These are phyloP conservation scores for Luffa aegyptiaca DNA, from an alignment of 306 rosid genomes.

Conservation along the genomic window DNA sequence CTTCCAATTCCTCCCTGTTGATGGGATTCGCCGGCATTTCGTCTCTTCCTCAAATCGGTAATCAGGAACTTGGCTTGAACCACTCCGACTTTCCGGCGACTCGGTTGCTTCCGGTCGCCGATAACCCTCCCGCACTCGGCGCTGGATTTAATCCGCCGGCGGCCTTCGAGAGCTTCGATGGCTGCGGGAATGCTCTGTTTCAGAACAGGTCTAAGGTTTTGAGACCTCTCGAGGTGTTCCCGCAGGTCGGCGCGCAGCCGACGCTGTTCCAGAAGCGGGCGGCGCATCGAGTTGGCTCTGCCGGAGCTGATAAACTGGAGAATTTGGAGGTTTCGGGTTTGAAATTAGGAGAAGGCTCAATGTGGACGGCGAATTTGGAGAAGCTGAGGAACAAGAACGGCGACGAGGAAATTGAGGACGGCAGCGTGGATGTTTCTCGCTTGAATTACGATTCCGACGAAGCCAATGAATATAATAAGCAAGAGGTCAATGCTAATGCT, in stretches of 20 bases:
- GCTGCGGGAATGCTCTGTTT: conserved; percentile 33
- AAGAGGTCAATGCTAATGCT: conserved; percentile 29
- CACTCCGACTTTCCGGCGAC: conserved; percentile 28
- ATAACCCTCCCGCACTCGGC: conserved; percentile 12
- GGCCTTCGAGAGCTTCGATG: conserved; percentile 30
- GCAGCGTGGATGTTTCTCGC: conserved; percentile 46
- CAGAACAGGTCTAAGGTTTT: conserved; percentile 33
- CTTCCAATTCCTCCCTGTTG: conserved; percentile 30
- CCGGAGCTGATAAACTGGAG: conserved; percentile 21
- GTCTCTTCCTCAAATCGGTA: conserved; percentile 23
- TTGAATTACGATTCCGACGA: conserved; percentile 84
- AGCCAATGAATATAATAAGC: conserved; percentile 25
- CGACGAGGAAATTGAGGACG: conserved; percentile 49
- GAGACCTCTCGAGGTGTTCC: conserved; percentile 40
- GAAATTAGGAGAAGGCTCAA: conserved; percentile 5
- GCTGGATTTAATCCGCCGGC: conserved; percentile 15
- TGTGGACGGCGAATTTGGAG: conserved; percentile 26
- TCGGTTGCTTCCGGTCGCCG: conserved; percentile 19
- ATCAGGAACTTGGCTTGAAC: conserved; percentile 28
- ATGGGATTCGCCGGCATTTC: conserved; percentile 30
- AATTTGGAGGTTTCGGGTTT: conserved; percentile 35
- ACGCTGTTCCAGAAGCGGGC: conserved; percentile 77
- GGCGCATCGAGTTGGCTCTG: conserved; percentile 24
- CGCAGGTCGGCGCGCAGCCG: conserved; percentile 48
- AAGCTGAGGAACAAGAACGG: conserved; percentile 34